Base-by-base conservation (phyloP, 2,329 filamentous ascomycete genomes). In the Beauveria varroae region DNA sequence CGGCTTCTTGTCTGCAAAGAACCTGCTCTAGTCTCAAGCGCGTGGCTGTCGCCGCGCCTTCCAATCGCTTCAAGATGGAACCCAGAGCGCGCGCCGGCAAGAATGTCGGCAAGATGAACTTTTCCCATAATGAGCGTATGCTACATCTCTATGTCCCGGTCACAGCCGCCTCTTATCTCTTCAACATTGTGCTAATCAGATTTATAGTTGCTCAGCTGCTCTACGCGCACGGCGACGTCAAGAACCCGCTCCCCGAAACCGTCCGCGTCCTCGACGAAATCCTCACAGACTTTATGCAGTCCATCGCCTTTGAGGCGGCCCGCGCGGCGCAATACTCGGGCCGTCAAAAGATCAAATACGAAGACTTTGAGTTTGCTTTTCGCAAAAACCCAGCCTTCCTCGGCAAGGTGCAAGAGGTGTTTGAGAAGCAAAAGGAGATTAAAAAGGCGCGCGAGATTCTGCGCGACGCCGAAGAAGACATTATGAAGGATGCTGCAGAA, bases 331-430 rank as follows among this genome's bases (percentile, higher is more conserved):
- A 90, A 73, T 91, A 96, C 74, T 87, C 90, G 2, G 89, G 92
- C 0, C 89, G 95, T 2, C 91, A 96, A 69, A 99, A 99, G 77
- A 92, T 99, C 76, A 99, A 99, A 74, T 90, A 96, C 69, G 93
- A 97, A 70, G 95, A 99, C 75, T 96, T 99, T 77, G 92, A 96
- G 70, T 99, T 96, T 75, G 91, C 92, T 44, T 85, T 98, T 67
- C 85, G 95, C 37, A 86, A 89, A 65, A 96, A 98, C 70, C 87
- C 90, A 9, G 80, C 84, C 63, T 96, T 96, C 72, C 80, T 98
- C 49, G 95, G 95, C 54, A 87, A 93, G 69, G 92, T 98, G 60
- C 86, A 91, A 72, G 92, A 96, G 77, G 85, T 96, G 70, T 83
- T 96, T 66, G 89, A 91, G 74, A 93, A 93, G 80, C 91, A 96